These are phyloP conservation scores for Trichoderma asperelloides DNA, from an alignment of 495 filamentous ascomycete genomes.

Conservation along the genomic window DNA sequence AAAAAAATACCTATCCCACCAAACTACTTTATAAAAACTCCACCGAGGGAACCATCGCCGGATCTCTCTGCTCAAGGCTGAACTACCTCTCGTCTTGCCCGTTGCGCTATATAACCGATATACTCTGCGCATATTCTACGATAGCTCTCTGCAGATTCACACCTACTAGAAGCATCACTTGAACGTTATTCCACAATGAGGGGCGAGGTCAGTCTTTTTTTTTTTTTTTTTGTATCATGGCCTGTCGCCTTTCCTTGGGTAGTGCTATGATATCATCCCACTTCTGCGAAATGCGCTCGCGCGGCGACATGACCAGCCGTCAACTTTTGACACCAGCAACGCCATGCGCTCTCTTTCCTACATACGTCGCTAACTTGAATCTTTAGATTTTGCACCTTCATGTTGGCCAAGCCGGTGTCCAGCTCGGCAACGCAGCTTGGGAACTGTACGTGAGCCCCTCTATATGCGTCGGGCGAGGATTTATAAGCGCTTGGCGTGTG, in stretches of 20 bases:
- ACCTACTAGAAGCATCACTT: background rate
- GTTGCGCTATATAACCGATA: background rate
- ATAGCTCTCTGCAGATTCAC: background rate
- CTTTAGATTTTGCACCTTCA: slow-evolving; percentile 77
- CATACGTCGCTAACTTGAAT: background rate
- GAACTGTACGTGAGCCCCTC: slow-evolving; percentile 70
- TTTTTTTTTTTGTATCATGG: background rate
- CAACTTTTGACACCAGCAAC: background rate
- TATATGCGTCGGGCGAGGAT: slow-evolving; percentile 10
- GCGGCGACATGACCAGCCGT: background rate
- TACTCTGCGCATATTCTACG: background rate
- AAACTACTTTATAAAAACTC: slow-evolving; percentile 1
- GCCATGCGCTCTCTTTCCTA: background rate
- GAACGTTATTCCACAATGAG: slow-evolving; percentile 20
- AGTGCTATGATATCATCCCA: background rate
- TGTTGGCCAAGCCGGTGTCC: slow-evolving; percentile 85
- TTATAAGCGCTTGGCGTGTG: background rate
- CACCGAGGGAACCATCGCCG: background rate
- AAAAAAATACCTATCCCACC: background rate
- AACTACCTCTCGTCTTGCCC: background rate
- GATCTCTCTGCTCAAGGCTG: background rate
- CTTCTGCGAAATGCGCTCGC: background rate
- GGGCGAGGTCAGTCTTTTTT: slow-evolving; percentile 26
- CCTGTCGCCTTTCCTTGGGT: background rate
- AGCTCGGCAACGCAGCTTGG: slow-evolving; percentile 92